These are phyloP conservation scores for Ophiostoma piceae DNA, from an alignment of 2,329 filamentous ascomycete species.

Conservation along the genomic window DNA sequence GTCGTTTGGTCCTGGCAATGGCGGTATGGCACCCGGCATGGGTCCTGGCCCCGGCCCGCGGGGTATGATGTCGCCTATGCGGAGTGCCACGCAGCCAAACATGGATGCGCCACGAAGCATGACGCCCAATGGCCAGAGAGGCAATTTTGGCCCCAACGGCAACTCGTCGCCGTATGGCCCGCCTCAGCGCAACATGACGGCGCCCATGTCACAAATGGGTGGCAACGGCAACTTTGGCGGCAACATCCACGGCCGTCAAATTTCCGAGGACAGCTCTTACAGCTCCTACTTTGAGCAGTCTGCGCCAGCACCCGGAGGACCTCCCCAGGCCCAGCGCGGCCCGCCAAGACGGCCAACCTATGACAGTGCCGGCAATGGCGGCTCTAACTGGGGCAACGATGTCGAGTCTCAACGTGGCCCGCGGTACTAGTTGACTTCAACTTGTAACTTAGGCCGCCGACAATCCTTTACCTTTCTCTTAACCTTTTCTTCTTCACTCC, in stretches of 20 bases:
- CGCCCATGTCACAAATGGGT: conserved; percentile 30
- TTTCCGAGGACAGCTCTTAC: conserved; percentile 25
- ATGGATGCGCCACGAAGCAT: not conserved
- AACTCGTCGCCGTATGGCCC: conserved; percentile 25
- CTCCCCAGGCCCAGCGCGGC: conserved; percentile 22
- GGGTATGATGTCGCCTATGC: conserved; percentile 26
- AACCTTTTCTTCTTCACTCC: too few species aligned
- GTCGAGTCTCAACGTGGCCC: conserved; percentile 27
- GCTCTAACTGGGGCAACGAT: conserved; percentile 25
- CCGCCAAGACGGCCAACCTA: conserved; percentile 15
- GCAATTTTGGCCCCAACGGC: conserved; percentile 14
- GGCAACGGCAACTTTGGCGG: conserved; percentile 19
- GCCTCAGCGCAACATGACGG: conserved; percentile 36
- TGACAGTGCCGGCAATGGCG: conserved; percentile 20
- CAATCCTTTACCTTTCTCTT: not conserved
- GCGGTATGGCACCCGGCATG: not conserved
- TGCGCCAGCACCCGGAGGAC: conserved; percentile 13
- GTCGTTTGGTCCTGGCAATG: conserved; percentile 24
- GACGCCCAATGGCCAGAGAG: conserved; percentile 8
- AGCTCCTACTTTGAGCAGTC: conserved; percentile 26
- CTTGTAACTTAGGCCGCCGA: too few species aligned
- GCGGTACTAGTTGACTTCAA: conserved; percentile 21
- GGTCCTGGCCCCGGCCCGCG: conserved; percentile 9
- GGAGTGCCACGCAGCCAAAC: conserved; percentile 33
- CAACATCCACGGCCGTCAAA: conserved; percentile 23